phyloP scores from a whole-genome alignment of 176 grass and related monocot species.

The Oropetium thomaeum region DNA sequence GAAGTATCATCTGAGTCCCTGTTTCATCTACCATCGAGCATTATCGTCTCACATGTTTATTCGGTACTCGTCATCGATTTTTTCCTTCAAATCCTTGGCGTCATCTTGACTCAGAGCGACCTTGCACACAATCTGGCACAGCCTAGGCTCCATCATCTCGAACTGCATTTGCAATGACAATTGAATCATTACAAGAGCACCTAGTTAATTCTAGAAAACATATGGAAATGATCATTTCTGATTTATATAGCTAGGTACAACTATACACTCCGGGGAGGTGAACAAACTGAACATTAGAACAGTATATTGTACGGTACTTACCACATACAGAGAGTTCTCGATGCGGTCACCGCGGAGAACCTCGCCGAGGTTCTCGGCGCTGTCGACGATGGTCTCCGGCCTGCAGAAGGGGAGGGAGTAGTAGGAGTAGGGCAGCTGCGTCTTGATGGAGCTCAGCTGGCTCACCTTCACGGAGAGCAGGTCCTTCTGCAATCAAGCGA shows the following conservation, averaged over 20 bases:
- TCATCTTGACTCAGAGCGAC: constrained; percentile 40
- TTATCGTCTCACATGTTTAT: constrained; percentile 77
- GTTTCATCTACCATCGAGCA: background rate
- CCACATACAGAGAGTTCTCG: constrained; percentile 77
- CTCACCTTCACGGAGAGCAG: constrained; percentile 77
- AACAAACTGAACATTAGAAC: background rate
- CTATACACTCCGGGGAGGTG: background rate
- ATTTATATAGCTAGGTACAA: background rate
- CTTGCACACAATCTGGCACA: constrained; percentile 86
- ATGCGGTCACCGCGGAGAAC: constrained; percentile 87
- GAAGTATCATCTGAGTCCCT: background rate
- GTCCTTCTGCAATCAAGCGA: constrained; percentile 53
- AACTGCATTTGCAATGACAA: constrained; percentile 50
- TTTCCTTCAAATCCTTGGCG: constrained; percentile 68
- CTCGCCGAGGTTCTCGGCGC: constrained; percentile 94
- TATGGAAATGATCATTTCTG: background rate
- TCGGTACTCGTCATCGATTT: constrained; percentile 79
- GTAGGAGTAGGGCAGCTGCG: constrained; percentile 89
- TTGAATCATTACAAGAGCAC: background rate
- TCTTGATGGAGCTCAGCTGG: constrained; percentile 87
- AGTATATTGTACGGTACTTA: background rate
- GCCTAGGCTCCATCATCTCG: constrained; percentile 79
- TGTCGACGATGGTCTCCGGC: constrained; percentile 64
- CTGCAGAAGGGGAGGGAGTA: constrained; percentile 83
- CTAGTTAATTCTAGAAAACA: background rate